Base-by-base conservation (phyloP, 257 asterid genomes). In the Misopates orontium region DNA sequence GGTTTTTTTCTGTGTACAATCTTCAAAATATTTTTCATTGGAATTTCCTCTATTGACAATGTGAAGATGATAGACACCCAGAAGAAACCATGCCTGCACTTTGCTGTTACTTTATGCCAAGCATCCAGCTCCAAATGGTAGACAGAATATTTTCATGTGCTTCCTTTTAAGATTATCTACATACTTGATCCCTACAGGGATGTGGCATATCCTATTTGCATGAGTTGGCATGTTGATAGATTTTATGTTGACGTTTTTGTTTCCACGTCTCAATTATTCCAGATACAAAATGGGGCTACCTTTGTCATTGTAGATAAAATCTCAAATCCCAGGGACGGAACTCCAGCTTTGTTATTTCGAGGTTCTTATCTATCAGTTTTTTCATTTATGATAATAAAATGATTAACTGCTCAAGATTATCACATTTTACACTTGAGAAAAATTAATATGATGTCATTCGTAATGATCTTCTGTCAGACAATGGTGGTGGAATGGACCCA, bases 401-500 rank as follows among this genome's bases (percentile, higher is more conserved):
- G 51, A 49, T 51, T 51, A 39, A 32, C 53, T 31, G 61, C 28
- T 53, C 40, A 42, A 52, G 60, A 66, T 22, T 69, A 48, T 53
- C 36, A 70, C 62, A 54, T 45, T 47, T 50, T 67, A 45, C 51
- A 40, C 69, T 73, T 70, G 64, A 49, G 36, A 47, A 60, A 56
- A 69, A 70, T 50, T 62, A 48, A 16, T 45, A 2, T 45, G 56
- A 18, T 42, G 23, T 59, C 72, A 24, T 72, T 47, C 59, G 44
- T 70, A 31, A 42, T 60, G 66, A 58, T 75, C 57, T 75, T 61
- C 56, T 66, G 28, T 72, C 72, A 92, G 98, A 92, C 77, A 82
- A 92, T 77, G 97, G 98, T 61, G 97, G 96, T 72, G 98, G 96
- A 78, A 91, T 91, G 98, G 83, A 82, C 67, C 91, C 85, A 17